Evolutionary conservation across 768 basidiomycete species (phyloP), one percentile per base, ranked within the genome.

Genomic region (Rhizopogon vinicolor): DNA sequence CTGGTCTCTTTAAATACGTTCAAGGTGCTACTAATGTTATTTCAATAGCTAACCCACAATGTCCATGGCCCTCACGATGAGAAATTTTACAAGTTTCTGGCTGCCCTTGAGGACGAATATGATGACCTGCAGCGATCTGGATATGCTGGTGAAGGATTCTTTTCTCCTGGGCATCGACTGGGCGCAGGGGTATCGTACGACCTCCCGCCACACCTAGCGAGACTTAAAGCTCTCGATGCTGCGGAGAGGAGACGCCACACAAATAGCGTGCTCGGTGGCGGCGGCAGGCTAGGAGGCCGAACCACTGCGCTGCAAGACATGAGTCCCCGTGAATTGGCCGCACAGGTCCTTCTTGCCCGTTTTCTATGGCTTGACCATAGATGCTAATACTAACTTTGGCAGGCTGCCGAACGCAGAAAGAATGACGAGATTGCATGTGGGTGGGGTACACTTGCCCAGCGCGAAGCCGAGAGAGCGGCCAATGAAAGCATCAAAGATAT

Each of bases 111-210:
- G 64, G 87, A 93, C 53, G 95, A 97, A 72, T 94, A 87, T 61
- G 88, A 90, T 41, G 83, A 78, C 3, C 77, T 97, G 6, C 84
- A 85, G 60, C 77, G 84, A 18, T 85, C 83, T 13, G 95, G 94
- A 0, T 98, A 94, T 68, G 76, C 86, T 5, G 93, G 95, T 13
- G 94, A 97, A 69, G 95, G 94, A 3, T 98, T 97, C 79, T 84
- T 84, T 67, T 77, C 86, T 25, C 73, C 78, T n/a, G 95, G 95
- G 1, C 75, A 75, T 12, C 74, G 85, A 25, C 66, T 98, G 0
- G 91, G 93, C n/a, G 62, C 63, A 6, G 80, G 82, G 33, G 71
- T 86, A 18, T 85, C 86, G 2, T 90, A 88, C 61, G 75, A 90
- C 65, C 64, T 89, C 0, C 82, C 90, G 2, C 80, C 78, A 12